Conservation (phyloP, 2,329 filamentous ascomycete species). For the Chrysoporthe deuterocubensis region DNA sequence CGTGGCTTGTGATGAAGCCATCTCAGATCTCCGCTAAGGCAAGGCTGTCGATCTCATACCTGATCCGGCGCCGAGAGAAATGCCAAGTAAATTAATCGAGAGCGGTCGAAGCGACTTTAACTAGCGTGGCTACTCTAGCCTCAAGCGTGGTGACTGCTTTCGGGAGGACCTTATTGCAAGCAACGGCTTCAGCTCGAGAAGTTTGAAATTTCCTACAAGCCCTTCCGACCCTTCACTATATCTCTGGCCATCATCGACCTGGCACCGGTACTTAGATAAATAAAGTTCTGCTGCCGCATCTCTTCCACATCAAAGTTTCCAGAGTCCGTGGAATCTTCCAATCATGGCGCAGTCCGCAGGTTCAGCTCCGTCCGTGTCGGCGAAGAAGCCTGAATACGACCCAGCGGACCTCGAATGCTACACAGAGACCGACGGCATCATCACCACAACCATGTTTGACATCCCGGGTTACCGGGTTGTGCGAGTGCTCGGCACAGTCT, state of each 20-base stretch:
- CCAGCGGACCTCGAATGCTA: constrained; percentile 56
- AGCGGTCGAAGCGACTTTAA: no score
- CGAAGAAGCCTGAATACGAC: constrained; percentile 29
- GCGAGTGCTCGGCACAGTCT: constrained; percentile 59
- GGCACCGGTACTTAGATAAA: no score
- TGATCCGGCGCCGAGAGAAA: neutral
- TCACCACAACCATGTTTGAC: constrained; percentile 67
- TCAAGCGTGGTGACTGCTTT: neutral
- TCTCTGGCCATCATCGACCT: neutral
- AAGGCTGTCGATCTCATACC: neutral
- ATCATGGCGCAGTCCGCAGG: neutral
- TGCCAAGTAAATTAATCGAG: no score
- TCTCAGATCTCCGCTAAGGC: neutral
- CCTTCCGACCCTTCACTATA: neutral
- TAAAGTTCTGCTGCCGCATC: no score
- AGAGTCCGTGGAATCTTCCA: neutral
- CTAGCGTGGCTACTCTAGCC: neutral
- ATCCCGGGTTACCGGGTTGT: constrained; percentile 60
- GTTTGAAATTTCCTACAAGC: neutral
- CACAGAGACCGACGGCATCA: constrained; percentile 64
- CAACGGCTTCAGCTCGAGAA: neutral
- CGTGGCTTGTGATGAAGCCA: neutral
- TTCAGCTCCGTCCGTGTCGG: neutral
- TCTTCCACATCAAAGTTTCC: no score
- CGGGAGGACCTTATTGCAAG: neutral